Evolutionary conservation across 768 basidiomycete genomes (phyloP), one percentile per base, ranked within the genome.

Genomic region (Russula earlei): DNA sequence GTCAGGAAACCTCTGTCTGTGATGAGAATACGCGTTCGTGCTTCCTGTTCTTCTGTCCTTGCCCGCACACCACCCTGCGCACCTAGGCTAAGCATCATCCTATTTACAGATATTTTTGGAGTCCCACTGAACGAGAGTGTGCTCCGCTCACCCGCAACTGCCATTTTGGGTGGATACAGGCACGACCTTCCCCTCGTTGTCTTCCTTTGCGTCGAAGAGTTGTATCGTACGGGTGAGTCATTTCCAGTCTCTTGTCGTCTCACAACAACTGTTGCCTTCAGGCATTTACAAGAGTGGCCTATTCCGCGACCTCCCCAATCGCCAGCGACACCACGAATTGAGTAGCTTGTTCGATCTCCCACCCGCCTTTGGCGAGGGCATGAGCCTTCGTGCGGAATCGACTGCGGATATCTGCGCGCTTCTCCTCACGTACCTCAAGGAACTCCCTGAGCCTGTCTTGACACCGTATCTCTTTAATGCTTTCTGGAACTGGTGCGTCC

Each of bases 361-460:
- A 3, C 66, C 69, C 2, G 38, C 64, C 31, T 67, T 65, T 33
- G 65, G 66, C 17, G 67, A 65, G 31, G 46, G 64, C 10, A 58
- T 61, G 56, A 56, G 56, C 40, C 49, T 67, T 19, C 52, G 59
- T 12, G 52, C 55, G 27, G 64, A 62, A 53, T 58, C 68, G 1
- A 75, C 72, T 59, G 68, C 75, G 1, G 72, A 76, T 55, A 66
- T 78, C 38, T 74, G 74, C 62, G 75, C 75, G 0, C 67, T 78
- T 34, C 63, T 81, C 24, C 72, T 75, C 12, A 70, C 72, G 2
- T 81, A 75, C 58, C 69, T 81, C 51, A 71, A 72, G 17, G 70
- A 73, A 49, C 69, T 81, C 7, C 76, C 80, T 1, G 66, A 67
- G 46, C 74, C 79, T 0, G 67, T 81, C 22, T 61, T 82, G 45